These are phyloP conservation scores for Sistotremastrum suecicum DNA, from an alignment of 768 basidiomycete species.

Conservation along the genomic window DNA sequence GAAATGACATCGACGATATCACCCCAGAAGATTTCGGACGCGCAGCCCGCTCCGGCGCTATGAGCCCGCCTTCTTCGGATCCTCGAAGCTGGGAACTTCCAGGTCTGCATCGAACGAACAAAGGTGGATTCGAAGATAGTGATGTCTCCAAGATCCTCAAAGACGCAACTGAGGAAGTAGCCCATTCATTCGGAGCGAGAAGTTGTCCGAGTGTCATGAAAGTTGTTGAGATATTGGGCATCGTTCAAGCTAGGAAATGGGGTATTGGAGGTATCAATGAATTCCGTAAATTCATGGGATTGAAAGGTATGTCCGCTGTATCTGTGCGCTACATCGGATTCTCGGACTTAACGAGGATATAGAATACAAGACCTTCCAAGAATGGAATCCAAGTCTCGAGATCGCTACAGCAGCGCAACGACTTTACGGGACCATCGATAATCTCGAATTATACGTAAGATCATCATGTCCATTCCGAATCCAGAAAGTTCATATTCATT, in stretches of 20 bases:
- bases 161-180: slow-evolving; percentile 60
- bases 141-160: slow-evolving; percentile 56
- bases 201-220: slow-evolving; percentile 65
- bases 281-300: slow-evolving; percentile 68
- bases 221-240: slow-evolving; percentile 74
- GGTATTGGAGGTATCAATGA: slow-evolving; percentile 77
- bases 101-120: too few species aligned
- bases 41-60: too few species aligned
- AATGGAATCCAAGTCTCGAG: slow-evolving; percentile 67
- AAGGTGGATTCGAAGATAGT: slow-evolving; percentile 35
- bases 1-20: slow-evolving; percentile 17
- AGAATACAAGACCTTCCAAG: slow-evolving; percentile 60
- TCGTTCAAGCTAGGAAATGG: slow-evolving; percentile 62
- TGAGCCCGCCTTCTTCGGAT: too few species aligned
- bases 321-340: not conserved
- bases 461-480: too few species aligned
- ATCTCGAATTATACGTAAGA: slow-evolving; percentile 71
- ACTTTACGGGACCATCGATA: slow-evolving; percentile 54
- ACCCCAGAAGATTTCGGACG: too few species aligned
- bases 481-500: not conserved
- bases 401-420: slow-evolving; percentile 62
- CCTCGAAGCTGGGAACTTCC: too few species aligned
- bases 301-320: slow-evolving; percentile 41
- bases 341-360: slow-evolving; percentile 3
- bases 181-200: slow-evolving; percentile 64